Percentiles rank a stretch among this genome's conserved stretches.
Evolutionary conservation across 2,329 filamentous ascomycete species (phyloP).

Genomic region (Paecilomyces formosus): DNA sequence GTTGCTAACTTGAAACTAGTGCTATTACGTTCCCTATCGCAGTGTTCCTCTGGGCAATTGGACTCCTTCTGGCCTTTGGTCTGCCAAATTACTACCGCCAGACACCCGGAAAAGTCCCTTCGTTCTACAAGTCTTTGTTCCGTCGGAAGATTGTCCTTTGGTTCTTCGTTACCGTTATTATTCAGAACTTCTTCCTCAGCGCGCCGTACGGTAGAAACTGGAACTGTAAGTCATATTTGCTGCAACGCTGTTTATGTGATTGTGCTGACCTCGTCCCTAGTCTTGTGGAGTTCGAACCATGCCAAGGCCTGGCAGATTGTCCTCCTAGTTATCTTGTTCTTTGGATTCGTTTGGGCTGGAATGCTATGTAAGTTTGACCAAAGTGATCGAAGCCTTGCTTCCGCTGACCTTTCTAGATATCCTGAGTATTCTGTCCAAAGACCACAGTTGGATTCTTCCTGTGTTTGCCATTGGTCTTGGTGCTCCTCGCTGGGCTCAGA

Average conservation of each 20-base stretch:
- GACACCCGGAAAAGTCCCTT: conserved; percentile 55
- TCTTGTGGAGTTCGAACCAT: conserved; percentile 52
- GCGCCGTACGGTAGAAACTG: conserved; percentile 62
- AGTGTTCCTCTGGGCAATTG: conserved; percentile 50
- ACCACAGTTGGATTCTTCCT: conserved; percentile 59
- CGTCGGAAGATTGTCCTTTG: conserved; percentile 59
- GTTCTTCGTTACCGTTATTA: conserved; percentile 57
- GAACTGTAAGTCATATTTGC: conserved; percentile 38
- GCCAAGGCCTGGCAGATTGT: conserved; percentile 51
- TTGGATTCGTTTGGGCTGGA: conserved; percentile 50
- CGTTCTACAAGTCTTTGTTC: conserved; percentile 56
- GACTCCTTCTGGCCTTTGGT: conserved; percentile 50
- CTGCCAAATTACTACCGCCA: conserved; percentile 61
- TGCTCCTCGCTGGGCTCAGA: conserved; percentile 60
- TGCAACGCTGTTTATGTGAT: background rate
- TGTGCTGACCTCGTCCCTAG: conserved; percentile 9
- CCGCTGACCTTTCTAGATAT: conserved; percentile 39
- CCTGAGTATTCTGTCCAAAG: conserved; percentile 50
- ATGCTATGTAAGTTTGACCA: conserved; percentile 14
- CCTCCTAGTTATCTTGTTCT: conserved; percentile 42
- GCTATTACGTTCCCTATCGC: conserved; percentile 54
- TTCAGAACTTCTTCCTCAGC: conserved; percentile 62
- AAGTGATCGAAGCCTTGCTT: background rate
- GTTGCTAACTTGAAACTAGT: conserved; percentile 19
- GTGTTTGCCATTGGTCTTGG: conserved; percentile 60